These are phyloP conservation scores for Licmophora abbreviata DNA, from an alignment of 108 stramenopile species.

Conservation along the genomic window DNA sequence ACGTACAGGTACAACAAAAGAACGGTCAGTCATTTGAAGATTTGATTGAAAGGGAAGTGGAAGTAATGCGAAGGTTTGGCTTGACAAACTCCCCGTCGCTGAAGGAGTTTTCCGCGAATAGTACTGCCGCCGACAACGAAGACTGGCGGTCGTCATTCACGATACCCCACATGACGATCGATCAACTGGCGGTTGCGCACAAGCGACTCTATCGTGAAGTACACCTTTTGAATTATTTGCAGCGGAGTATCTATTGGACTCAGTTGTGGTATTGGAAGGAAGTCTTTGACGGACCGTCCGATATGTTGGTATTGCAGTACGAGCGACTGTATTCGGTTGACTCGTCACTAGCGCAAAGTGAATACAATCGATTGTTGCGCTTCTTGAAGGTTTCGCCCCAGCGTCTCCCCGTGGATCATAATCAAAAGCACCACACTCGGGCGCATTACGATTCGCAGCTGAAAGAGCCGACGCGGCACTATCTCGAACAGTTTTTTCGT, in stretches of 20 bases:
- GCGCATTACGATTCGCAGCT: constrained; percentile 1
- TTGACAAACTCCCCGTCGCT: constrained; percentile 9
- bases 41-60: constrained; percentile 13
- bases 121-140: no score
- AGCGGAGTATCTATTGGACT: constrained; percentile 24
- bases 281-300: constrained; percentile 12
- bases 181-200: constrained; percentile 4
- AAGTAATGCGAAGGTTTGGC: constrained; percentile 2
- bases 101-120: background rate
- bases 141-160: background rate
- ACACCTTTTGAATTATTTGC: constrained; percentile 15
- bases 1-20: constrained; percentile 22
- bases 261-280: constrained; percentile 24
- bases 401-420: constrained; percentile 1
- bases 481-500: constrained; percentile 14
- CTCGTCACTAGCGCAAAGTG: constrained; percentile 6
- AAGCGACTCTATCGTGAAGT: constrained; percentile 17
- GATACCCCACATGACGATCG: background rate
- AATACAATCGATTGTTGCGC: constrained; percentile 10
- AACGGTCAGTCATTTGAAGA: constrained; percentile 15
- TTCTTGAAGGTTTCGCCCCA: constrained; percentile 11
- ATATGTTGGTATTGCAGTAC: constrained; percentile 14
- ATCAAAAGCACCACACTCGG: constrained; percentile 8
- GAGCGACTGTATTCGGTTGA: constrained; percentile 7
- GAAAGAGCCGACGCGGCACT: constrained; percentile 9